phyloP scores from a whole-genome alignment of 257 asterid species.

The Solanum pennellii region DNA sequence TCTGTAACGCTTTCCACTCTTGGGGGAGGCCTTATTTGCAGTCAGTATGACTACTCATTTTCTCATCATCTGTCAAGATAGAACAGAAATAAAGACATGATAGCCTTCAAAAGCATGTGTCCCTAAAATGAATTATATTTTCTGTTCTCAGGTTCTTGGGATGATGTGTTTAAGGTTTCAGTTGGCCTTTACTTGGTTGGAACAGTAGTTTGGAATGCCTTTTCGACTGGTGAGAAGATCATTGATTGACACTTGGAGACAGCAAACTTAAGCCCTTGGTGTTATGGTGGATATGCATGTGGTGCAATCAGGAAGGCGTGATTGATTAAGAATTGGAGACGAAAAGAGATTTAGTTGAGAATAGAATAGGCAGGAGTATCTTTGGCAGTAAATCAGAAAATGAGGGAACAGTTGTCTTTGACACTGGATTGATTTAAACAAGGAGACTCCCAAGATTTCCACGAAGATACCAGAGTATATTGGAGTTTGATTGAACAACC shows the following conservation, averaged over 20 bases:
- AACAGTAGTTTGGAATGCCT: slow-evolving; percentile 72
- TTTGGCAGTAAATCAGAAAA: background rate
- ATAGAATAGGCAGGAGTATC: background rate
- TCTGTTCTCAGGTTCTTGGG: slow-evolving; percentile 62
- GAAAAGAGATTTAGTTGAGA: background rate
- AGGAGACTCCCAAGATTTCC: background rate
- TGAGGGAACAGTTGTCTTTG: background rate
- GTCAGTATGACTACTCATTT: background rate
- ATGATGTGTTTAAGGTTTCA: slow-evolving; percentile 63
- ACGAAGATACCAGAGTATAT: background rate
- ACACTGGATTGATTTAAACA: background rate
- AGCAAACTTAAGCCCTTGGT: background rate
- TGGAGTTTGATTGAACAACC: background rate
- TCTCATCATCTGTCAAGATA: background rate
- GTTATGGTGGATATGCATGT: background rate
- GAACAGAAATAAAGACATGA: background rate
- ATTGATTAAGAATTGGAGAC: background rate
- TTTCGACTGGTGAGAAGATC: slow-evolving; percentile 84
- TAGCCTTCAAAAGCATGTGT: background rate
- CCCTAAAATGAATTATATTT: background rate
- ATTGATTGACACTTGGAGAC: slow-evolving; percentile 19
- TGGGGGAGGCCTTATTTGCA: background rate
- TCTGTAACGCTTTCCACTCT: background rate
- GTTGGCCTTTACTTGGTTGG: slow-evolving; percentile 78
- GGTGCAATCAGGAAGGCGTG: background rate